phyloP scores from a whole-genome alignment of 1,284 basidiomycete genomes.

The Irpex lacteus region DNA sequence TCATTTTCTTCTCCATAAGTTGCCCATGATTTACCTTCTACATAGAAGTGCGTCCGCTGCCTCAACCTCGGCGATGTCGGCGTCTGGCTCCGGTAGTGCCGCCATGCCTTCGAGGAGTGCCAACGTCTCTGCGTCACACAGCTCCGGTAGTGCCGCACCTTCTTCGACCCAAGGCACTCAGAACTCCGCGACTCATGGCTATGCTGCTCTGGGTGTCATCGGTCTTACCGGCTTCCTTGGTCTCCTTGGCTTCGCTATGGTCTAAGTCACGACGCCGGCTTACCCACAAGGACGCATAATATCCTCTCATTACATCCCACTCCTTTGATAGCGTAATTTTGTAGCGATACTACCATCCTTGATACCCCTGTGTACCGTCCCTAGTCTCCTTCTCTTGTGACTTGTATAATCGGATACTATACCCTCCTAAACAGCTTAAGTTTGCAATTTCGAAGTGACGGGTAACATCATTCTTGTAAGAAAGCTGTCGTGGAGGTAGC shows the following conservation, averaged over 20 bases:
- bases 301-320: neutral
- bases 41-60: slow-evolving; percentile 13
- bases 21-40: neutral
- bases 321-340: neutral
- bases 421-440: neutral
- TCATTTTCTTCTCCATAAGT: neutral
- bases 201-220: slow-evolving; percentile 26
- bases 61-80: slow-evolving; percentile 18
- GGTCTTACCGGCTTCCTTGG: slow-evolving; percentile 46
- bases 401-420: neutral
- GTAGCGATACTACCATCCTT: neutral
- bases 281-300: neutral
- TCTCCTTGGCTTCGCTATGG: slow-evolving; percentile 44
- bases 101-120: neutral
- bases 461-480: neutral
- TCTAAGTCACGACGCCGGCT: slow-evolving; percentile 29
- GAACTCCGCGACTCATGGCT: slow-evolving; percentile 13
- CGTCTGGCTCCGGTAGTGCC: slow-evolving; percentile 19
- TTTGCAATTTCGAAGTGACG: no score
- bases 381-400: neutral
- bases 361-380: neutral
- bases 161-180: slow-evolving; percentile 9
- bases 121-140: slow-evolving; percentile 7
- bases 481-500: no score
- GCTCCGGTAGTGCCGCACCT: slow-evolving; percentile 13